Conservation (phyloP, 2,329 filamentous ascomycete genomes). For the Epichloe sp. region DNA sequence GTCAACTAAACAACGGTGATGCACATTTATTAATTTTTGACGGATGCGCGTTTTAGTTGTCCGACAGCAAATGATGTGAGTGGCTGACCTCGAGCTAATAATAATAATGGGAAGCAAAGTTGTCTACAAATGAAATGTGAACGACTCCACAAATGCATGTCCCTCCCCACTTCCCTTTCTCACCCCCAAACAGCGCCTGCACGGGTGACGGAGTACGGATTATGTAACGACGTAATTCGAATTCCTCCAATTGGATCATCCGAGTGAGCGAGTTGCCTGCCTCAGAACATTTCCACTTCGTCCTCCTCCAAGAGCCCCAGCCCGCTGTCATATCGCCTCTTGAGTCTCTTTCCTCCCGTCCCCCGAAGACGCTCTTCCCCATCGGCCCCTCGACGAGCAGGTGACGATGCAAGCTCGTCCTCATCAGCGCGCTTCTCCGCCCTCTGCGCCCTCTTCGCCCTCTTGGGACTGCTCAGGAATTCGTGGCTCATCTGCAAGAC, state of each 20-base stretch:
- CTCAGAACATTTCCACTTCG: constrained; percentile 18
- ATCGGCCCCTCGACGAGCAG: constrained; percentile 6
- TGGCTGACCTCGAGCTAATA: neutral
- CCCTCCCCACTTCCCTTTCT: no score
- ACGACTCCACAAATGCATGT: no score
- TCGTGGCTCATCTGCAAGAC: constrained; percentile 33
- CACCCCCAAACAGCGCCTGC: no score
- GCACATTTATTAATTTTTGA: no score
- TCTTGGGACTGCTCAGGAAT: constrained; percentile 24
- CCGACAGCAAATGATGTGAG: neutral
- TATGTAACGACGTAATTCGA: no score
- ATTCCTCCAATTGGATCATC: no score
- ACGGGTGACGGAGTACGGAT: no score
- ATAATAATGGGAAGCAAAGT: neutral
- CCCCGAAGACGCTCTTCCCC: constrained; percentile 2
- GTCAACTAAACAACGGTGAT: no score
- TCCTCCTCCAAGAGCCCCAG: constrained; percentile 43
- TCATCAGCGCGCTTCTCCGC: neutral
- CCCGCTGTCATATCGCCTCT: constrained; percentile 39
- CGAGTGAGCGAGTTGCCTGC: no score
- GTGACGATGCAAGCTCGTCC: constrained; percentile 7
- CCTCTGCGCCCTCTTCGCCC: constrained; percentile 7
- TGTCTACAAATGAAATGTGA: neutral
- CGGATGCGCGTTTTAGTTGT: no score
- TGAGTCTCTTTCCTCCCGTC: constrained; percentile 19